Base-by-base conservation (phyloP, 768 basidiomycete genomes). In the Hericium coralloides region DNA sequence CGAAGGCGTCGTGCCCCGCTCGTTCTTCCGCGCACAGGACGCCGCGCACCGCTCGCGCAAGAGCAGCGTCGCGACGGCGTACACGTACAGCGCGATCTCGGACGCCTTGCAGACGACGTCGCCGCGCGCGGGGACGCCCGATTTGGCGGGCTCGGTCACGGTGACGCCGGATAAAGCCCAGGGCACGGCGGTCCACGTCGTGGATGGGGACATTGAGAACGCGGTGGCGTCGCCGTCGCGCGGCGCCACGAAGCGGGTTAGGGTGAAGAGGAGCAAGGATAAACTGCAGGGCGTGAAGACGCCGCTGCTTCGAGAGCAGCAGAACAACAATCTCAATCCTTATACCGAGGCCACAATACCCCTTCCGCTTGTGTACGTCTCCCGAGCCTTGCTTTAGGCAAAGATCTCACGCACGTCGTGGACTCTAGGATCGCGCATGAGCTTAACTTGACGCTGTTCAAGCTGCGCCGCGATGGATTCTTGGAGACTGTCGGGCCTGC, bases 401-500 rank as follows among this genome's bases (percentile, higher is more conserved):
- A 7, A 3, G 25, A 50, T 38, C 38, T 43, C 38, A 50, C 18
- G 53, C 58, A 26, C 57, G 10, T 14, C 48, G 5, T 17, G 17
- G 14, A 37, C 15, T 59, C 8, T 64, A 90, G 89, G 25, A 86
- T 95, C 60, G 87, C 87, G 2, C 89, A 93, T 69, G 91, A 95
- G 67, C 75, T 97, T 38, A 77, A 80, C 18, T 73, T 82, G 48
- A 69, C 76, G 26, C 68, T 95, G 47, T 93, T 90, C 69, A 72
- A 72, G 53, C 94, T 89, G 70, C 83, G 85, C 66, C 76, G 86
- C 38, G 85, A 89, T 62, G 92, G 92, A 1, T 85, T 85, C 56
- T 70, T 98, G 52, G 95, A 97, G 69, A 85, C 86, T 17, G 85
- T 95, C 59, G 95, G 95, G 37, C 92, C 92, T 12, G 92, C 94